Conservation (phyloP, 495 filamentous ascomycete genomes). For the Rusavskia elegans region DNA sequence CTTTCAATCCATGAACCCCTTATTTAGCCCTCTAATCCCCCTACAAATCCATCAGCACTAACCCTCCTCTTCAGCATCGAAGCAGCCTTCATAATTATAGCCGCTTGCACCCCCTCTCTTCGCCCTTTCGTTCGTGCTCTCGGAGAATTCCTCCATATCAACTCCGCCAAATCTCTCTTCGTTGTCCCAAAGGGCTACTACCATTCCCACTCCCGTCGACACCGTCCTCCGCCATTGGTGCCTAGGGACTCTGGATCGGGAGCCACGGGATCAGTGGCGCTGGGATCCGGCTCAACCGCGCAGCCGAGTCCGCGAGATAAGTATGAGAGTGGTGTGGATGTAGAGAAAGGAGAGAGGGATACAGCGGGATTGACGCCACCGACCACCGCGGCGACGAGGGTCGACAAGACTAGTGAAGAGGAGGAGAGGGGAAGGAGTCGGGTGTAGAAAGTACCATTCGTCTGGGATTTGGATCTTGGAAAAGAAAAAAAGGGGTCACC, state of each 20-base stretch:
- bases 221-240: not conserved
- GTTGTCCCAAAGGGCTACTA: not conserved
- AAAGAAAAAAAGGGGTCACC: no score
- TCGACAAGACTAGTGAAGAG: no score
- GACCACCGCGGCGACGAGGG: no score
- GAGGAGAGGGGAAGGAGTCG: no score
- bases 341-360: not conserved
- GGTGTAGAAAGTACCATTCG: no score
- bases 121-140: not conserved
- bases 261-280: not conserved
- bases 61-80: not conserved
- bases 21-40: no score
- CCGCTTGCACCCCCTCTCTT: not conserved
- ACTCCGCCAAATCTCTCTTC: not conserved
- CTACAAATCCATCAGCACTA: not conserved
- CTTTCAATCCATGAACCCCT: no score
- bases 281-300: not conserved
- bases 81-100: not conserved
- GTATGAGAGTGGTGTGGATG: not conserved
- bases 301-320: not conserved
- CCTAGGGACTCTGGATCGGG: not conserved
- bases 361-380: no score
- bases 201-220: not conserved
- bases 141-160: not conserved
- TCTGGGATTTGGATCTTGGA: no score